These are phyloP conservation scores for Pseudocercospora eumusae DNA, from an alignment of 2,329 filamentous ascomycete species.

Conservation along the genomic window DNA sequence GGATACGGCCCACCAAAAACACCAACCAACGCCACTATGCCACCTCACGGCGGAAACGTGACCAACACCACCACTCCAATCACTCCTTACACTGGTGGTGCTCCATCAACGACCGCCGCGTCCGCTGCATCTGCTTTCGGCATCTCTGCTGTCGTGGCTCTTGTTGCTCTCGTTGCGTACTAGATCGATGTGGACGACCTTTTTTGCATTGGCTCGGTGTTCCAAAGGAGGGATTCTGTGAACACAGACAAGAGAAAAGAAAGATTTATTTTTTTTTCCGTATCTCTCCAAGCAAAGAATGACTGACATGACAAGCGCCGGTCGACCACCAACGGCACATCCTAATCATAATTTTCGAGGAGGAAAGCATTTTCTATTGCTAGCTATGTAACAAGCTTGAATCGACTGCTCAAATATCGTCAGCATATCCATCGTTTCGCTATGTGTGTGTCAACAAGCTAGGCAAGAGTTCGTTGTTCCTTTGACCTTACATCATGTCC, in stretches of 20 bases:
- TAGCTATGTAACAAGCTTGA: constrained; percentile 11
- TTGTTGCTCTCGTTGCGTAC: neutral
- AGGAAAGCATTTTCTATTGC: constrained; percentile 9
- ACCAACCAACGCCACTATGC: constrained; percentile 4
- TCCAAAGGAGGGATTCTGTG: constrained; percentile 1
- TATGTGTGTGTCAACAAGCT: neutral
- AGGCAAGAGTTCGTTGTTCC: neutral
- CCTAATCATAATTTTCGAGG: constrained; percentile 10
- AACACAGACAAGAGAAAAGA: neutral
- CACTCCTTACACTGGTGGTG: constrained; percentile 8
- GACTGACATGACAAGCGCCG: constrained; percentile 3
- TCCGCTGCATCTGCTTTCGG: constrained; percentile 2
- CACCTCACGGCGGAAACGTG: constrained; percentile 1
- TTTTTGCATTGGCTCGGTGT: constrained; percentile 1
- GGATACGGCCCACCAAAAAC: neutral
- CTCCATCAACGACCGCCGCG: neutral
- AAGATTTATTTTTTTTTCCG: too few relatives aligned
- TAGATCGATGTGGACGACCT: neutral
- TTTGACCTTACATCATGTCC: neutral
- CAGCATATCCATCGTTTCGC: neutral
- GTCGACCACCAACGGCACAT: constrained; percentile 4
- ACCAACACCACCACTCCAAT: constrained; percentile 9
- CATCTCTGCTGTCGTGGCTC: constrained; percentile 4
- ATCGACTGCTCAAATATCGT: constrained; percentile 7
- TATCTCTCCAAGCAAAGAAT: constrained; percentile 3